Evolutionary conservation across 2,329 filamentous ascomycete genomes (phyloP).

Genomic region (Daldinia sp.): DNA sequence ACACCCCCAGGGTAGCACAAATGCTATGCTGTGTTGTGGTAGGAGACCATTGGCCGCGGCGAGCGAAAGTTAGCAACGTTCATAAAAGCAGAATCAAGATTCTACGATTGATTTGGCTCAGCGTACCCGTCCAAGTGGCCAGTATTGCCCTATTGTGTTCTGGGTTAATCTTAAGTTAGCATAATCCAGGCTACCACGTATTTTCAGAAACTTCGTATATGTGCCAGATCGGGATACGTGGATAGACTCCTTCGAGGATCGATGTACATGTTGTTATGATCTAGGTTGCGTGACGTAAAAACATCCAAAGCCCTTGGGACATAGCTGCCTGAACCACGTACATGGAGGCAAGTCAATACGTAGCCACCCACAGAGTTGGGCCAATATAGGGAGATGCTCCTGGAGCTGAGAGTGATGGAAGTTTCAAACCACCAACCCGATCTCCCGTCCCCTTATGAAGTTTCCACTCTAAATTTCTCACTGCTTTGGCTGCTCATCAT

Average conservation of each 20-base stretch:
- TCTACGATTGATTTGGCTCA: not conserved
- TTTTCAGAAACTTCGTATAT: not conserved
- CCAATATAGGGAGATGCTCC: not conserved
- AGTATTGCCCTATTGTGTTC: not conserved
- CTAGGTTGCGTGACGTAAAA: not conserved
- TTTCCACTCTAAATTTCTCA: not conserved
- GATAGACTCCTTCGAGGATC: not conserved
- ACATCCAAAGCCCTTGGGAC: too few species aligned
- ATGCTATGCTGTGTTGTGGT: constrained; percentile 3
- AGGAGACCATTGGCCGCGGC: not conserved
- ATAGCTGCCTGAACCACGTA: not conserved
- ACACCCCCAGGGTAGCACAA: not conserved
- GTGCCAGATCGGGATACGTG: not conserved
- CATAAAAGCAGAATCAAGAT: not conserved
- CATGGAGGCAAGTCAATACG: not conserved
- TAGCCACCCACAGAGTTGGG: not conserved
- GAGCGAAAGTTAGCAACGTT: not conserved
- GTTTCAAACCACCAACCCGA: not conserved
- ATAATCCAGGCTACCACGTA: not conserved
- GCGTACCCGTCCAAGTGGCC: not conserved
- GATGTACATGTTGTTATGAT: too few species aligned
- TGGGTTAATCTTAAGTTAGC: not conserved
- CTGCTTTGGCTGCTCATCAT: not conserved
- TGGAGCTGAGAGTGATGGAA: not conserved
- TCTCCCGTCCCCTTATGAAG: too few species aligned